Percentiles rank a stretch among this genome's conserved stretches.
These are phyloP conservation scores for Baorangia bicolor DNA, from an alignment of 768 basidiomycete genomes.

Conservation along the genomic window DNA sequence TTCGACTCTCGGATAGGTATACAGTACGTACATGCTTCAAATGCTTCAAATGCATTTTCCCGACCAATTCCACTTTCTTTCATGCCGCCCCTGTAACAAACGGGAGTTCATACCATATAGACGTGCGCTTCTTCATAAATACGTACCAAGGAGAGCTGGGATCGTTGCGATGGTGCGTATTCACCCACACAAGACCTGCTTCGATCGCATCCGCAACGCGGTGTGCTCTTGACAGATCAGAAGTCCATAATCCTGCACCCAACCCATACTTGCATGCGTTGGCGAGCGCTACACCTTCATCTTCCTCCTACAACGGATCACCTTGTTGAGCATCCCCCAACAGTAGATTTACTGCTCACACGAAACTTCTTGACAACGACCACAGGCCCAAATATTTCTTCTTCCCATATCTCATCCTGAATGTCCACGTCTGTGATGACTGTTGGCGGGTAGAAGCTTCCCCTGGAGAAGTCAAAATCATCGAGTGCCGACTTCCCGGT, in stretches of 20 bases:
- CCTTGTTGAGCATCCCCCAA: not conserved
- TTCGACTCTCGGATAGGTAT: not conserved
- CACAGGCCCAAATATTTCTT: conserved; percentile 88
- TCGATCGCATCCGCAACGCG: conserved; percentile 68
- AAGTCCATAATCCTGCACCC: conserved; percentile 81
- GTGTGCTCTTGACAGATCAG: conserved; percentile 71
- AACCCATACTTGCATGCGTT: conserved; percentile 80
- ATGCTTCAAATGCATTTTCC: conserved; percentile 83
- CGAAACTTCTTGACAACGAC: conserved; percentile 60
- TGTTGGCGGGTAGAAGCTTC: conserved; percentile 81
- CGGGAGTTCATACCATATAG: conserved; percentile 2
- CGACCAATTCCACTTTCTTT: conserved; percentile 86
- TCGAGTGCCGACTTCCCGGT: conserved; percentile 62
- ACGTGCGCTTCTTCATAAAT: not conserved
- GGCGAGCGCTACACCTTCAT: conserved; percentile 65
- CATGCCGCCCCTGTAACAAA: conserved; percentile 73
- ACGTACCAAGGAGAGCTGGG: conserved; percentile 82
- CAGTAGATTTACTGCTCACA: conserved; percentile 36
- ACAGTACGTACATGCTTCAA: conserved; percentile 66
- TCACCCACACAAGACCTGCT: conserved; percentile 82
- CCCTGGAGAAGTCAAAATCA: conserved; percentile 65
- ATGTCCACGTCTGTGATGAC: conserved; percentile 58
- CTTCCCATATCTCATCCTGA: conserved; percentile 69
- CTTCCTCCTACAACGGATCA: conserved; percentile 46
- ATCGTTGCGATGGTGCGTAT: conserved; percentile 87